These are phyloP conservation scores for Hymenoscyphus occultus DNA, from an alignment of 2,329 filamentous ascomycete species.

Conservation along the genomic window DNA sequence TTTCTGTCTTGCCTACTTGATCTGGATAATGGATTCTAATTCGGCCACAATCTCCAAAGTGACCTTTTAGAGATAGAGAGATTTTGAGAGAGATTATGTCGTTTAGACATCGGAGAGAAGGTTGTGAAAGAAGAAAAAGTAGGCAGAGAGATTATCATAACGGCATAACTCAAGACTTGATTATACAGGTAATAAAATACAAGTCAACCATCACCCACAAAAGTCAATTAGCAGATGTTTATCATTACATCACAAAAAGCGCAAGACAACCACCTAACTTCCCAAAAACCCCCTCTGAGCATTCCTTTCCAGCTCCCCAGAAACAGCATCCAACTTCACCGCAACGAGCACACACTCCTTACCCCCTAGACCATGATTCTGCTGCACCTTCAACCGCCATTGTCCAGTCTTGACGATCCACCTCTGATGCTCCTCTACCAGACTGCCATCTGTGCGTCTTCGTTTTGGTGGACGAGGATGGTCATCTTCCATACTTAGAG, in stretches of 20 bases:
- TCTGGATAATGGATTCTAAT: too few species aligned
- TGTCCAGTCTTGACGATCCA: constrained; percentile 69
- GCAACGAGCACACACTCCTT: constrained; percentile 71
- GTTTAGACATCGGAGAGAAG: too few species aligned
- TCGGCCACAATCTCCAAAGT: too few species aligned
- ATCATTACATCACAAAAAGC: background rate
- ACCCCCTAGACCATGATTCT: constrained; percentile 43
- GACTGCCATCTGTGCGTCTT: constrained; percentile 12
- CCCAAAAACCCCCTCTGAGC: constrained; percentile 54
- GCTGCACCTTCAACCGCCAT: constrained; percentile 70
- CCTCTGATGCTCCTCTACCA: constrained; percentile 23
- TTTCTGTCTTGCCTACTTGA: too few species aligned
- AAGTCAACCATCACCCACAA: background rate
- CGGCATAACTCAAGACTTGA: background rate
- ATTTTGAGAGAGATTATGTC: too few species aligned
- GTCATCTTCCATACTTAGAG: constrained; percentile 16
- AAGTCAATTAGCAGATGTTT: background rate
- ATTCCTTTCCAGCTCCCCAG: constrained; percentile 65
- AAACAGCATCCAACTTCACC: constrained; percentile 73
- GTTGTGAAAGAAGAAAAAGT: background rate
- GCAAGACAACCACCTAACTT: background rate
- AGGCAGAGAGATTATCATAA: background rate
- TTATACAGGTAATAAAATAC: background rate
- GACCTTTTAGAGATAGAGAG: too few species aligned
- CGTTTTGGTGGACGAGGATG: constrained; percentile 15